These are phyloP conservation scores for Vitis hybrid DNA, from an alignment of 177 flowering plant genomes.

Conservation along the genomic window DNA sequence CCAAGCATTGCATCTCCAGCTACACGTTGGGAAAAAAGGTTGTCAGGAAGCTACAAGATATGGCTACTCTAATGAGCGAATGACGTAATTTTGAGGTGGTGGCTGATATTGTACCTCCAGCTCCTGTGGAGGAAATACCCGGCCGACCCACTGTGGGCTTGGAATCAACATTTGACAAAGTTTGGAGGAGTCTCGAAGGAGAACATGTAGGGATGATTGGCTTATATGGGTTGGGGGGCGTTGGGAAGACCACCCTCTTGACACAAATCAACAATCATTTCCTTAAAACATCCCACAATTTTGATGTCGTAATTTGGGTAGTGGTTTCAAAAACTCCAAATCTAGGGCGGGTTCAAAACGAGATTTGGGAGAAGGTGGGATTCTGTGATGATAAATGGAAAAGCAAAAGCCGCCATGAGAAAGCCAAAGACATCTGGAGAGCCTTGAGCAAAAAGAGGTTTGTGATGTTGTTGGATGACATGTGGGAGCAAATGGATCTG, in stretches of 20 bases:
- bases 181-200: not conserved
- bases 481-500: not conserved
- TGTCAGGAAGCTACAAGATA: too few relatives aligned
- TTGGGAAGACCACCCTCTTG: too few relatives aligned
- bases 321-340: too few relatives aligned
- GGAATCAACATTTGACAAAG: not conserved
- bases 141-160: not conserved
- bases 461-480: not conserved
- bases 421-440: not conserved
- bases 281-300: not conserved
- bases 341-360: too few relatives aligned
- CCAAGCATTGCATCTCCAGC: too few relatives aligned
- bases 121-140: not conserved
- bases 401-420: not conserved
- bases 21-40: too few relatives aligned
- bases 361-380: too few relatives aligned
- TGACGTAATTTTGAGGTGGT: too few relatives aligned
- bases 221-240: not conserved
- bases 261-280: not conserved
- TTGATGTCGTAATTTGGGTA: not conserved
- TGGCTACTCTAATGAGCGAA: too few relatives aligned
- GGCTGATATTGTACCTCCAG: too few relatives aligned
- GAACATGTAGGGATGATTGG: not conserved
- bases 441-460: not conserved
- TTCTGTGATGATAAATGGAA: too few relatives aligned